phyloP scores from a whole-genome alignment of 2,329 filamentous ascomycete species.

The Periconia sp. region DNA sequence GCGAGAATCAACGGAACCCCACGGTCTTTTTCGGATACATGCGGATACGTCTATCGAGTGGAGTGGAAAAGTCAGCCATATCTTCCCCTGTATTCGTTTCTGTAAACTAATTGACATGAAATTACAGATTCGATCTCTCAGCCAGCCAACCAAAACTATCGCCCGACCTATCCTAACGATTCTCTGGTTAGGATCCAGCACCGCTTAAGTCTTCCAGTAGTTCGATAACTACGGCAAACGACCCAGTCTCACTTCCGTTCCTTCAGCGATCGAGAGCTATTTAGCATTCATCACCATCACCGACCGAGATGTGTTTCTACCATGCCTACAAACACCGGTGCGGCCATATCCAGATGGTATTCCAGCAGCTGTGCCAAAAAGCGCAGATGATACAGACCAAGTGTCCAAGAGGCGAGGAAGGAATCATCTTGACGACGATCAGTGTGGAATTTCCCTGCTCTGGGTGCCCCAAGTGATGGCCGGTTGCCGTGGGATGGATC shows the following conservation, averaged over 20 bases:
- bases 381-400: constrained; percentile 36
- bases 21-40: background rate
- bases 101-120: no score
- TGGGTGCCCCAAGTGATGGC: constrained; percentile 18
- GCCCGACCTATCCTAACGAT: no score
- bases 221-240: no score
- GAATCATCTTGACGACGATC: constrained; percentile 32
- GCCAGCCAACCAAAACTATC: no score
- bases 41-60: no score
- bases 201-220: no score
- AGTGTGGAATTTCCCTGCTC: constrained; percentile 31
- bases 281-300: constrained; percentile 19
- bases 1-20: background rate
- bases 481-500: background rate
- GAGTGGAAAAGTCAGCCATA: no score
- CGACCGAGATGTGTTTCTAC: constrained; percentile 48
- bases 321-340: constrained; percentile 51
- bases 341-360: constrained; percentile 46
- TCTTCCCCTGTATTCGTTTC: no score
- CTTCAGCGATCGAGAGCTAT: no score
- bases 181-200: no score
- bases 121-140: no score
- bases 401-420: constrained; percentile 32
- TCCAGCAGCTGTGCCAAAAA: constrained; percentile 31
- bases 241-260: no score